Evolutionary conservation across 345 rosid genomes (phyloP).

Genomic region (Alliaria petiolata): DNA sequence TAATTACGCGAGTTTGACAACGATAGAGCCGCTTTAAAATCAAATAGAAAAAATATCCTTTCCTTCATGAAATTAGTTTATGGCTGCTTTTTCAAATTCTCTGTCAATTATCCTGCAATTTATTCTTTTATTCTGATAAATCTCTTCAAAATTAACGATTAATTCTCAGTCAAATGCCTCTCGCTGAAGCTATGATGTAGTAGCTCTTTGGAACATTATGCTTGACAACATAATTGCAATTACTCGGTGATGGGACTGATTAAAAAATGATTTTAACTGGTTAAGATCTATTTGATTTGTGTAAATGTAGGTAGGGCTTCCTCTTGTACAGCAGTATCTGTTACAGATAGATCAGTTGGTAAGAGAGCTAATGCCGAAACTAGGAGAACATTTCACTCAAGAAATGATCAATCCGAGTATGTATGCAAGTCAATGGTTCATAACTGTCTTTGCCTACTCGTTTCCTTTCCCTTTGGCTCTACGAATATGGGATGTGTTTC

Average conservation of each 20-base stretch:
- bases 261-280: not conserved
- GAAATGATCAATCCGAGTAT: slow-evolving; percentile 99
- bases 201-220: not conserved
- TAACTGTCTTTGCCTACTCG: slow-evolving; percentile 90
- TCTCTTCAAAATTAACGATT: not conserved
- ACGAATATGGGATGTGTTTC: slow-evolving; percentile 98
- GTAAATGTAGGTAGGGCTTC: slow-evolving; percentile 70
- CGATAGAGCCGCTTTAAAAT: slow-evolving; percentile 15
- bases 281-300: not conserved
- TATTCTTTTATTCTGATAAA: not conserved
- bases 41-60: slow-evolving; percentile 12
- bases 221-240: not conserved
- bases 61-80: slow-evolving; percentile 20
- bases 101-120: not conserved
- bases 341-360: slow-evolving; percentile 74
- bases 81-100: slow-evolving; percentile 14
- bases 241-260: not conserved
- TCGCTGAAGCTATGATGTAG: not conserved
- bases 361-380: slow-evolving; percentile 79
- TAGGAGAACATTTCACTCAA: slow-evolving; percentile 79
- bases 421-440: slow-evolving; percentile 99
- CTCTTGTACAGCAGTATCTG: slow-evolving; percentile 88
- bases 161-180: not conserved
- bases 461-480: slow-evolving; percentile 92
- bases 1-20: slow-evolving; percentile 8